These are phyloP conservation scores for Skeletonema grethae DNA, from an alignment of 108 stramenopile genomes.

Conservation along the genomic window DNA sequence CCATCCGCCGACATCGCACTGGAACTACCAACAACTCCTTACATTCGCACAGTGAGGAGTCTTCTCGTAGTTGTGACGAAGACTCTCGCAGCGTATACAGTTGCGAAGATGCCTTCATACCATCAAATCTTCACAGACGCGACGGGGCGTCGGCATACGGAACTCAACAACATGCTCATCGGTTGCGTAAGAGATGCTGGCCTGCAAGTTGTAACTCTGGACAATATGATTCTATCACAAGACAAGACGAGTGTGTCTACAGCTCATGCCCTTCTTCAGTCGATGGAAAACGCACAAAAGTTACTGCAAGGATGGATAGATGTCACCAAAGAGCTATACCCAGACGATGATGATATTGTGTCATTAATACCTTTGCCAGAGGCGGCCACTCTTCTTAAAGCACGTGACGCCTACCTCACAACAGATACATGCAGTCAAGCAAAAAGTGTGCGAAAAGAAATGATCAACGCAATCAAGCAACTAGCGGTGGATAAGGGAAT, in stretches of 20 bases:
- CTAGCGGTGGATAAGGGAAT: too few relatives aligned
- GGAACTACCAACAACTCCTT: not conserved
- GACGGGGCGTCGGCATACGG: not conserved
- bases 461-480: too few relatives aligned
- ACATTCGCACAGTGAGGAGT: slow-evolving; percentile 1
- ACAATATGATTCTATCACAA: not conserved
- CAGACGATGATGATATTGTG: not conserved
- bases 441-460: too few relatives aligned
- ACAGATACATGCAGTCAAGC: too few relatives aligned
- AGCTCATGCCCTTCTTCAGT: not conserved
- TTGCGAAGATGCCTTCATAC: not conserved
- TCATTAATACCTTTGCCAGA: too few relatives aligned
- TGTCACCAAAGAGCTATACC: slow-evolving; percentile 1
- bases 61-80: not conserved
- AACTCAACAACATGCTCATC: slow-evolving; percentile 1
- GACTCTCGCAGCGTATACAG: too few relatives aligned
- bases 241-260: not conserved
- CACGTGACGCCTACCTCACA: too few relatives aligned
- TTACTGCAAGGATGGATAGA: slow-evolving; percentile 8
- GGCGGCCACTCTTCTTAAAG: too few relatives aligned
- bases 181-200: not conserved
- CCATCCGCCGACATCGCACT: slow-evolving; percentile 1
- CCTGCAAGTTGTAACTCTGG: slow-evolving; percentile 1
- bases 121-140: not conserved
- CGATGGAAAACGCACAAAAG: slow-evolving; percentile 2